Base-by-base conservation (phyloP, 2,329 filamentous ascomycete species). In the Metarhizium guizhouense region DNA sequence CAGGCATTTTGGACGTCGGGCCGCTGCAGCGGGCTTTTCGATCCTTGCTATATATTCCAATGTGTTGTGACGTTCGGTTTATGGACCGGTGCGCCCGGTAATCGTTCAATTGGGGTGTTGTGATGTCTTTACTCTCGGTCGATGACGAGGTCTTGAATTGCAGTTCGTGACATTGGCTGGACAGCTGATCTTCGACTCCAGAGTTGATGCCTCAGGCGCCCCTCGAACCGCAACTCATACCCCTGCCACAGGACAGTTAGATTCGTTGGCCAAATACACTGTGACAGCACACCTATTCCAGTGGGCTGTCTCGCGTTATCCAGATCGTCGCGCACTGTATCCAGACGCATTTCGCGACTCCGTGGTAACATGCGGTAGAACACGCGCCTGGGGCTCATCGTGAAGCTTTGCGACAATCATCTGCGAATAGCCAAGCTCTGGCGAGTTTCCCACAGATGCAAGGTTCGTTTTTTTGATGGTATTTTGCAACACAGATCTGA, bases 1-100 rank as follows among this genome's bases (percentile, higher is more conserved):
- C 72, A 57, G 80, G 79, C 83, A 86, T 86, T 58, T 55, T 64
- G 64, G 62, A 25, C 56, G 60, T 54, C 54, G 61, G 53, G 68
- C 67, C 68, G 64, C 66, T 59, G 60, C 54, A 57, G 67, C 66
- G 67, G 68, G 62, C 67, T 67, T 59, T 29, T 45, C 30, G 20
- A 7, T 13, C 47, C 14, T 52, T 32, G 11, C 18, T 16, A 16
- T 10, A 34, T 34, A 34, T 38, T n/a, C 18, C 25, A 47, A 47
- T 45, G 13, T 8, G 25, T 13, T 20, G 45, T 30, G 34, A 11
- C 14, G 10, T 48, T 45, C 29, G 14, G 54, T n/a, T 8, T 32
- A 18, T 14, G 20, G 43, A n/a, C 18, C 6, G 18, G 34, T 53
- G 14, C 29, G 30, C 48, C 40, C 29, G 20, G 29, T n/a, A 16